Conservation (phyloP, 306 rosid genomes). For the Canavalia ensiformis region DNA sequence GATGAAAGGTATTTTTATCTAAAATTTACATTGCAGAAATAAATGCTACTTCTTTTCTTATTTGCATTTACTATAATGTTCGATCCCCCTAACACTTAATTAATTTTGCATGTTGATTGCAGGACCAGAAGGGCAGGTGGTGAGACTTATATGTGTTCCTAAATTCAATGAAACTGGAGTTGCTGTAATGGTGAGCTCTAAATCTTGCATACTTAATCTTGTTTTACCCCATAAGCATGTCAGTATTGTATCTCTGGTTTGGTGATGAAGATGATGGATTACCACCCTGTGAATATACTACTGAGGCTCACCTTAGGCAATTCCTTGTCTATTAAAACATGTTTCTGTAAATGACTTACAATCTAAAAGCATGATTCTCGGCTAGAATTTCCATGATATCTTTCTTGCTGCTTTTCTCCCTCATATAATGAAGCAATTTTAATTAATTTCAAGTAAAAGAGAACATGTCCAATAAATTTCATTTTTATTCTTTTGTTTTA, state of each 20-base stretch:
- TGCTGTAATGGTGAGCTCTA: constrained; percentile 82
- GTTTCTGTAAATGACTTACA: constrained; percentile 6
- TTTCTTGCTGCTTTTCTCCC: constrained; percentile 27
- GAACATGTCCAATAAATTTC: neutral
- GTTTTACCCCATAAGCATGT: neutral
- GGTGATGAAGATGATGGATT: neutral
- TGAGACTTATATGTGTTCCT: constrained; percentile 85
- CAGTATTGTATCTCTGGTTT: constrained; percentile 19
- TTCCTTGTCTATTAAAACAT: constrained; percentile 21
- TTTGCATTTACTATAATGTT: constrained; percentile 42
- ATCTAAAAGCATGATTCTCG: neutral
- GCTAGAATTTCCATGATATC: constrained; percentile 25
- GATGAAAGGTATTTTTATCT: constrained; percentile 68
- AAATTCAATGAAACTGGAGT: constrained; percentile 85
- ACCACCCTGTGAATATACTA: neutral
- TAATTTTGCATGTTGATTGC: constrained; percentile 44
- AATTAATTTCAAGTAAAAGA: neutral
- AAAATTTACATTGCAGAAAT: constrained; percentile 30
- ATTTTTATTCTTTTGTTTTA: constrained; percentile 6
- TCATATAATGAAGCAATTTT: constrained; percentile 29
- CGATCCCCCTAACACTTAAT: constrained; percentile 21
- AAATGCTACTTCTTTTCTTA: neutral
- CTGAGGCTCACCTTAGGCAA: constrained; percentile 31
- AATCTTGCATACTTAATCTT: neutral
- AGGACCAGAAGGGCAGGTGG: constrained; percentile 93